Conservation (phyloP, 2,329 filamentous ascomycete genomes). For the Fusarium sp. region DNA sequence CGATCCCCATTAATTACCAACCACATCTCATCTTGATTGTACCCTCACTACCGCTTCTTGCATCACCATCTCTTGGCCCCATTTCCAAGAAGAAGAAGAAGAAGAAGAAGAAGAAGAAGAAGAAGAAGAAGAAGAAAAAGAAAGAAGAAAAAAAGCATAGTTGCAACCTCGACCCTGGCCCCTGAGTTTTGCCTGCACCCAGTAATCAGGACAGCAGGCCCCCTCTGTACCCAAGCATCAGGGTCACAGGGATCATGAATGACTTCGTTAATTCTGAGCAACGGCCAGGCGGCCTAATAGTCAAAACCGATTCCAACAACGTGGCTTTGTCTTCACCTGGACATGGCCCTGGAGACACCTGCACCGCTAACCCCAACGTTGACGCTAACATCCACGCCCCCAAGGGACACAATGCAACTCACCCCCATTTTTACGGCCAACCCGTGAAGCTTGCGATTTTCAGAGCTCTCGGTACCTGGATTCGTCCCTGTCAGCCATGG, state of each 20-base stretch:
- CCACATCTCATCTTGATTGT: conserved; percentile 40
- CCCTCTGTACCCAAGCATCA: conserved; percentile 15
- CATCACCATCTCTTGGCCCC: conserved; percentile 33
- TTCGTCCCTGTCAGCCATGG: conserved; percentile 4
- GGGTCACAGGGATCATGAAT: conserved; percentile 15
- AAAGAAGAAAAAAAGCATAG: conserved; percentile 19
- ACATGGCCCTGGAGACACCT: conserved; percentile 20
- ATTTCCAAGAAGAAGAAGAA: conserved; percentile 15
- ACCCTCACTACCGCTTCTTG: conserved; percentile 43
- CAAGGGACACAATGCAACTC: conserved; percentile 16
- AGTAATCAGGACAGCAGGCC: conserved; percentile 26
- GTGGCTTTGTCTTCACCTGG: conserved; percentile 21
- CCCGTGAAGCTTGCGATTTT: conserved; percentile 26
- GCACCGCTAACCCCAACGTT: conserved; percentile 21
- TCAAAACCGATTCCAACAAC: conserved; percentile 14
- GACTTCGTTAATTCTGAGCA: conserved; percentile 29
- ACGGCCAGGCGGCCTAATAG: conserved; percentile 32
- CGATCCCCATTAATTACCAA: conserved; percentile 11
- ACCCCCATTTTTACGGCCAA: conserved; percentile 19
- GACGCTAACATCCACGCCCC: conserved; percentile 24
- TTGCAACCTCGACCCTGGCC: conserved; percentile 31
- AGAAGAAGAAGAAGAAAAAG: too few species aligned
- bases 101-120: too few species aligned
- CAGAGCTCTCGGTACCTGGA: conserved; percentile 28
- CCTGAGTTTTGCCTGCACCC: conserved; percentile 34